Evolutionary conservation across 202 grass and related monocot species (phyloP).

Genomic region (Schoenoplectus tabernaemontani): DNA sequence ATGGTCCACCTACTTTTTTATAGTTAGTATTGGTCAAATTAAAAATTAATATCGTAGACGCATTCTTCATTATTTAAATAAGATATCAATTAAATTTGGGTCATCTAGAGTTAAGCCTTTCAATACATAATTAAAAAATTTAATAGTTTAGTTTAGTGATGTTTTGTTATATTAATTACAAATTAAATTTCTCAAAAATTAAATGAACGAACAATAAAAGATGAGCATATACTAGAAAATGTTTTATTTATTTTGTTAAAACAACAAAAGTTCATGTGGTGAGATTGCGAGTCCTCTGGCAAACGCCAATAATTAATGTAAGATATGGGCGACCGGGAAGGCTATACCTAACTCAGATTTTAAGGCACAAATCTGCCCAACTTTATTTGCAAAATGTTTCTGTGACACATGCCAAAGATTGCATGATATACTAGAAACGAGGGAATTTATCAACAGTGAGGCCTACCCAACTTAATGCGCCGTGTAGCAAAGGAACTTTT

Average conservation of each 20-base stretch:
- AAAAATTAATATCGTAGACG: neutral
- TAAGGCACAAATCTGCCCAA: neutral
- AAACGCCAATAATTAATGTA: constrained; percentile 13
- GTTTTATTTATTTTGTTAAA: neutral
- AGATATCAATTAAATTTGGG: neutral
- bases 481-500: constrained; percentile 17
- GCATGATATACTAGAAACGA: neutral
- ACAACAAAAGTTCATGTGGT: neutral
- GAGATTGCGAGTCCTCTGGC: neutral
- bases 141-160: no score
- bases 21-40: neutral
- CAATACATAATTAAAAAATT: neutral
- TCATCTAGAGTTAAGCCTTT: neutral
- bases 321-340: constrained; percentile 4
- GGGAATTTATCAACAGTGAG: neutral
- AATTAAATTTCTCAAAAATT: neutral
- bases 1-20: neutral
- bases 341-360: neutral
- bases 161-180: no score
- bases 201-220: neutral
- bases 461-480: constrained; percentile 21
- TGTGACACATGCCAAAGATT: neutral
- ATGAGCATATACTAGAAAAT: neutral
- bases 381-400: neutral
- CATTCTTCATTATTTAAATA: neutral